Evolutionary conservation across 805 yeast genomes (phyloP), one percentile per base, ranked within the genome.

Genomic region (Yarrowia phangngaensis): DNA sequence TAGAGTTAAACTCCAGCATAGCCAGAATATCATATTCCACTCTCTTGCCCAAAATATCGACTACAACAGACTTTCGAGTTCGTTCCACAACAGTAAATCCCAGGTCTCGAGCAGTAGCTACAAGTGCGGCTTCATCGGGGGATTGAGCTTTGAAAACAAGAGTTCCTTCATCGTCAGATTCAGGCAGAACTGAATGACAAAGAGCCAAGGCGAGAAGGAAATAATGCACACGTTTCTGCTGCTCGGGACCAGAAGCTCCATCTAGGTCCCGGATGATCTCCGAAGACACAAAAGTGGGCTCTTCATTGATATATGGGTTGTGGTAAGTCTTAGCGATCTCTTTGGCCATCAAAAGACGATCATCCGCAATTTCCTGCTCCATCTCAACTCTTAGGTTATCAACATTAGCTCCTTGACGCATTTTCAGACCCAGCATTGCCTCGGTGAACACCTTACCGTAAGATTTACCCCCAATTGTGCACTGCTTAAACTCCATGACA

Each of bases 61-160:
- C 49, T 5, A 73, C 59, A 22, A 80, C 67, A 2, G 76, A 71
- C 30, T 71, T 70, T 58, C 82, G 72, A 9, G 73, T 70, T 48
- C 82, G 70, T 29, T 74, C 84, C 27, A 71, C 64, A 60, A 83
- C 79, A 0, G 76, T 79, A 55, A 82, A 72, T 11, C 94, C 94
- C 49, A 83, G 58, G 62, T 84, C 92, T 51, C 86, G 69, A 1
- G 92, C 92, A 15, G 79, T 83, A 1, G 84, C 71, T 8, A 84
- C 94, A 50, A 84, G 71, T 1, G 94, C 92, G 22, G 84, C 81
- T 61, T 84, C 94, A 65, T 84, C 94, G 0, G 94, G 94, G 4
- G 88, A 80, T 62, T 84, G 92, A 0, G 92, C 92, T 60, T 82
- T 82, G 68, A 79, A 82, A 20, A 73, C 76, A 4, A 29, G 35